Evolutionary conservation across 768 basidiomycete species (phyloP), one percentile per base, ranked within the genome.

Genomic region (Naganishia randhawae): DNA sequence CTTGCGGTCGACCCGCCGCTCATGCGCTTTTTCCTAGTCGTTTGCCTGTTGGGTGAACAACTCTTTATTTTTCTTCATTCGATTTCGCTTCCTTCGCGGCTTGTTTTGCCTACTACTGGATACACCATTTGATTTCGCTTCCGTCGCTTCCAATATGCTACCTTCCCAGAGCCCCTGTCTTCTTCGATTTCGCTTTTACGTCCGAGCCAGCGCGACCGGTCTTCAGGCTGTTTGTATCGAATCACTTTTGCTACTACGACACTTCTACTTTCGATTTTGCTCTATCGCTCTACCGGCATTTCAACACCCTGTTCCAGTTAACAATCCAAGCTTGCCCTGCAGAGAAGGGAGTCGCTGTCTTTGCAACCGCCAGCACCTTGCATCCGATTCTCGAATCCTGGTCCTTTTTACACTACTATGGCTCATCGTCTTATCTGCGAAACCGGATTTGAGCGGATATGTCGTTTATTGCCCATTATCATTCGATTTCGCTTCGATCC

Each of bases 81-180:
- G 39, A 42, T 61, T 61, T 61, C 57, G 57, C 57, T 61, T 61
- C 57, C 14, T 35, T 25, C 25, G 57, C 57, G 35, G 57, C 35
- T 25, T 61, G 17, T 14, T 16, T 7, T 4, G 17, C 27, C 17
- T 52, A 32, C 16, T 19, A 33, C 29, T 52, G 5, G 19, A 48
- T 48, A n/a, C 13, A n/a, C 11, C 19, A 48, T 48, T 52, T 32
- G 51, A 33, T 52, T 52, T 33, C 27, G 51, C 51, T 52, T 42
- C 19, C 51, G 6, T 11, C 6, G 3, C 7, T 29, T 14, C 51
- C 3, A 4, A n/a, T 22, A n/a, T 5, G 19, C 19, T 22, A 48
- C 45, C 41, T 42, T 42, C 25, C 19, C n/a, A 22, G n/a, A 22
- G n/a, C n/a, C 45, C 11, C 25, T 48, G n/a, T 22, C 7, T 22